Base-by-base conservation (phyloP, 2,329 filamentous ascomycete species). In the Coniochaeta sp. region DNA sequence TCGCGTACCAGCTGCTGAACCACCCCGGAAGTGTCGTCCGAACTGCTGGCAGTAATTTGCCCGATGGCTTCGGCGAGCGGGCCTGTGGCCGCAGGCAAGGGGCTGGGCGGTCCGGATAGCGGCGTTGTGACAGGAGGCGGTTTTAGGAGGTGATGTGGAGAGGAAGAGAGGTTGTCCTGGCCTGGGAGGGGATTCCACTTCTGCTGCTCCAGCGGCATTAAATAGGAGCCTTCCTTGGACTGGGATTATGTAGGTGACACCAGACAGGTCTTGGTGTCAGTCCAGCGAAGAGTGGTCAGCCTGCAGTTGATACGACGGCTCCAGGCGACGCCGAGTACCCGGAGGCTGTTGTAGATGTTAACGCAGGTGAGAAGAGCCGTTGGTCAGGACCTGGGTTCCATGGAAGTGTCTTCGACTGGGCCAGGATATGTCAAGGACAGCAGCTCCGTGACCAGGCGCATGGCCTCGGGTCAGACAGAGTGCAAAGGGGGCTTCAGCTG, bases 51-150 rank as follows among this genome's bases (percentile, higher is more conserved):
- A 58, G 47, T 44, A 24, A 42, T 44, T 59, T 56, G 57, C 55
- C 59, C 59, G 55, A 60, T 55, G 34, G 62, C 54, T 52, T 64
- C 59, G 57, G 61, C 55, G 59, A 65, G 56, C 22, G 65, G 58
- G 57, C 57, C 65, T 60, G 66, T 61, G 32, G 32, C 56, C 54
- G 54, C 54, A 38, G 54, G 54, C 32, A 56, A 61, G 38, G 57
- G 59, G 54, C 50, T 47, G 32, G 52, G 59, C 28, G 57, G 60
- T 59, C 44, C 57, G 59, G 50, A 56, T 16, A 56, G 40, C 28
- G 59, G 57, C 40, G 58, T 60, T 44, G 44, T 47, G 34, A 30
- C 24, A 22, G 26, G 30, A 28, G 40, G 30, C 40, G 56, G 55
- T 19, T 55, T 24, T 50, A 59, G 36, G 22, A 30, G 50, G 7